Conservation (phyloP, 2,329 filamentous ascomycete genomes). For the Thelonectria olida region DNA sequence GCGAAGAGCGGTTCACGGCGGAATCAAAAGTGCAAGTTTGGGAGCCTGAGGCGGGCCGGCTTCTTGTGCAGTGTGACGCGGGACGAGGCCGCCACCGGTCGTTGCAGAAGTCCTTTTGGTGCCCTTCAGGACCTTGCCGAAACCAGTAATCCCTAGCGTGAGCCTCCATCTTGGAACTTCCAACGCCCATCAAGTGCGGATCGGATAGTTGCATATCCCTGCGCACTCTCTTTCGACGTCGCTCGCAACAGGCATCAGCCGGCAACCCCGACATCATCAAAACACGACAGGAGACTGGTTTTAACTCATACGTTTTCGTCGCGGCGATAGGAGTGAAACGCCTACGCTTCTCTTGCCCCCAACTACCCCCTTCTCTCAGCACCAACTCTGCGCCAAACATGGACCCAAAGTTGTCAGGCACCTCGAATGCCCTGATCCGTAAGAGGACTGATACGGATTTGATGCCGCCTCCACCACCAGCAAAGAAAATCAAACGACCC, state of each 20-base stretch:
- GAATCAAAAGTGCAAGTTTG: conserved; percentile 33
- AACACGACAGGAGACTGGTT: neutral
- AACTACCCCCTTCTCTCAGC: neutral
- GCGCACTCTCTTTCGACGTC: conserved; percentile 17
- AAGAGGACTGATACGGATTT: conserved; percentile 75
- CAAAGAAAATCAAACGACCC: conserved; percentile 92
- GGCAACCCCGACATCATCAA: neutral
- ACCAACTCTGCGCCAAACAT: conserved; percentile 41
- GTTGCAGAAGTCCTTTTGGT: neutral
- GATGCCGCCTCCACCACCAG: conserved; percentile 87
- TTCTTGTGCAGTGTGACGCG: conserved; percentile 31
- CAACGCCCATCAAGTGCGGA: neutral
- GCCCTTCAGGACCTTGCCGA: conserved; percentile 3
- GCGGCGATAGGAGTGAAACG: too few relatives aligned
- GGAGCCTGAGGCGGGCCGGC: conserved; percentile 9
- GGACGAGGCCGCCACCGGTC: neutral
- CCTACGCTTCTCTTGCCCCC: too few relatives aligned
- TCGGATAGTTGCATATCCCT: conserved; percentile 38
- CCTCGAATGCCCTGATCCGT: conserved; percentile 69
- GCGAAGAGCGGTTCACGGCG: conserved; percentile 32
- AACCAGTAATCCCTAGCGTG: conserved; percentile 38
- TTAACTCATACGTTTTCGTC: too few relatives aligned
- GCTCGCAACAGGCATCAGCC: neutral
- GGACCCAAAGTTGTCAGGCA: conserved; percentile 42
- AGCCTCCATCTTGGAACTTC: conserved; percentile 12